phyloP scores from a whole-genome alignment of 2,329 filamentous ascomycete species.

The Pseudogymnoascus sp. region DNA sequence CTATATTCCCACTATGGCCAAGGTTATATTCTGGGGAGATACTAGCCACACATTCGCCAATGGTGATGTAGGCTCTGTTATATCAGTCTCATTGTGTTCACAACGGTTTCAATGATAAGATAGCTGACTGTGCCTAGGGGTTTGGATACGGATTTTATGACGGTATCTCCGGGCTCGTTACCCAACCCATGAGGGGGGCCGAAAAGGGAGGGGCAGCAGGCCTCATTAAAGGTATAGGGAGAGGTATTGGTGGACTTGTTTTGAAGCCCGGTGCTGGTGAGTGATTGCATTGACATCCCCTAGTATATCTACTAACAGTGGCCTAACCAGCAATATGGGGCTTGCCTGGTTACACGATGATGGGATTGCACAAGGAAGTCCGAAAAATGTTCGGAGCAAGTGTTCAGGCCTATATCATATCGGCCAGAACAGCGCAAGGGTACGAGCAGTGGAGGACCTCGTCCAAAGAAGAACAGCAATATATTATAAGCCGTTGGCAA shows the following conservation, averaged over 20 bases:
- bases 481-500: constrained; percentile 60
- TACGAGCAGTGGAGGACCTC: constrained; percentile 54
- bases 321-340: constrained; percentile 49
- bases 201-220: constrained; percentile 59
- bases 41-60: neutral
- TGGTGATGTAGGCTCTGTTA: neutral
- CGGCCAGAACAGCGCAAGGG: constrained; percentile 69
- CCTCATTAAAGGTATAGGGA: constrained; percentile 71
- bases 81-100: neutral
- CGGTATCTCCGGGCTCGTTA: constrained; percentile 72
- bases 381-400: constrained; percentile 62
- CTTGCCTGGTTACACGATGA: constrained; percentile 73
- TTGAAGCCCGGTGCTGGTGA: constrained; percentile 60
- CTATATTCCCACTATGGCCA: neutral
- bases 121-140: neutral
- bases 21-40: neutral
- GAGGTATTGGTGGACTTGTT: constrained; percentile 48
- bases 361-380: constrained; percentile 73
- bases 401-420: constrained; percentile 71
- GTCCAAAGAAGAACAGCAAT: constrained; percentile 50
- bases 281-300: constrained; percentile 18
- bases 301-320: constrained; percentile 10
- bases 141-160: constrained; percentile 62
- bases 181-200: constrained; percentile 64
- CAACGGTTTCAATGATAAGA: neutral